phyloP scores from a whole-genome alignment of 2,329 filamentous ascomycete genomes.

The Pezicula neosporulosa region DNA sequence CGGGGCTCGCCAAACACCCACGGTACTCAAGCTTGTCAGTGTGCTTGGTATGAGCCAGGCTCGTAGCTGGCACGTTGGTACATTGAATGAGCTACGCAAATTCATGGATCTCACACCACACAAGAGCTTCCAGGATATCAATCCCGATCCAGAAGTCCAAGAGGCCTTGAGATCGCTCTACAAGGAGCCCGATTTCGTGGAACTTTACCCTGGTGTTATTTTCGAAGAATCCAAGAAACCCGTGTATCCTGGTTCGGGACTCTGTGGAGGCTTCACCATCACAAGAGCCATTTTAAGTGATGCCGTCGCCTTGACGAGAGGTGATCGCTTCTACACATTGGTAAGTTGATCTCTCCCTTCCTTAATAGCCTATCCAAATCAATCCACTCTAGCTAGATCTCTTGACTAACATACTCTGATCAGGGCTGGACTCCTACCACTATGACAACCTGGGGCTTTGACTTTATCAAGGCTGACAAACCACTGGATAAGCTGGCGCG shows the following conservation, averaged over 20 bases:
- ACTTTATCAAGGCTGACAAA: constrained; percentile 66
- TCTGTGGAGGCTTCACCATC: constrained; percentile 45
- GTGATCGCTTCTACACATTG: constrained; percentile 48
- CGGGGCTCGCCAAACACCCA: not conserved
- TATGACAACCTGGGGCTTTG: constrained; percentile 61
- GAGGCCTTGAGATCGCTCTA: constrained; percentile 47
- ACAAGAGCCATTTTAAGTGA: constrained; percentile 52
- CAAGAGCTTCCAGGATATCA: constrained; percentile 76
- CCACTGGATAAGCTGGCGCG: constrained; percentile 53
- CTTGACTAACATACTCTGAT: not conserved
- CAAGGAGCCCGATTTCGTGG: constrained; percentile 52
- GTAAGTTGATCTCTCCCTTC: constrained; percentile 30
- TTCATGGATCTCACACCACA: constrained; percentile 75
- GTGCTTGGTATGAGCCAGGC: constrained; percentile 75
- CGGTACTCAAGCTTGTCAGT: constrained; percentile 53
- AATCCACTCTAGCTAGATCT: not conserved
- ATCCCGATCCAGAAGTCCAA: constrained; percentile 67
- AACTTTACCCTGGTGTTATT: constrained; percentile 64
- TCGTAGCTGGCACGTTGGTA: constrained; percentile 67
- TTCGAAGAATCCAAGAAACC: constrained; percentile 48
- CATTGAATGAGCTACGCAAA: constrained; percentile 76
- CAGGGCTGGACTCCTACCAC: not conserved
- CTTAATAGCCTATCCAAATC: constrained; percentile 32
- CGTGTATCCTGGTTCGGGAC: constrained; percentile 44
- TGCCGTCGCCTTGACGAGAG: constrained; percentile 52